Base-by-base conservation (phyloP, 2,329 filamentous ascomycete genomes). In the Triangularia setosa region DNA sequence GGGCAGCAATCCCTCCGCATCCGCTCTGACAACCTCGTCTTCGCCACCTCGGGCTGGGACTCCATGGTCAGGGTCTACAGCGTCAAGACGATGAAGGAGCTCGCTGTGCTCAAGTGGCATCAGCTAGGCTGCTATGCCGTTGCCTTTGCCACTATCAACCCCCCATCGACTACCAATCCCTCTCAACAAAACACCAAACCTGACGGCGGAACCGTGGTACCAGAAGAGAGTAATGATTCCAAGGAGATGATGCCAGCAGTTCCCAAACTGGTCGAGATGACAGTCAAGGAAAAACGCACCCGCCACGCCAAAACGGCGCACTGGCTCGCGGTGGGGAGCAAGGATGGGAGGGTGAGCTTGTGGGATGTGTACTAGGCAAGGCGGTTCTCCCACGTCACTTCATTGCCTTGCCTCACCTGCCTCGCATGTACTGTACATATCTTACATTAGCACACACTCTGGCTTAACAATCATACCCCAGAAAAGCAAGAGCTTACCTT, bases 21-120 rank as follows among this genome's bases (percentile, higher is more conserved):
- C 24, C 87, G 95, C 14, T 89, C 87, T 1, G 95, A 99, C 74
- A 90, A 88, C 2, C 89, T 86, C 68, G 83, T 99, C 3, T 90
- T 97, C 68, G 92, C 90, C 2, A 98, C 94, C 0, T 94, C 92
- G 0, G 95, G 95, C 3, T 99, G 95, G 95, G 95, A 99, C 75
- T 84, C 87, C 1, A 86, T 88, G 57, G 81, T 93, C 1, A 83
- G 95, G 8, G 87, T 98, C 1, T 99, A 98, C 75, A 90, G 90
- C 2, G 79, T 84, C 56, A 92, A 90, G 76, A 90, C 87, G 0
- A 83, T 98, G 81, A 91, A 89, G 72, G 93, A 98, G 76, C 77
- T 98, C 11, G 95, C 94, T 0, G 92, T 97, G 62, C 79, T 98
- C 68, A 96, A 96, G 76, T 98, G 94, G 94, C 95, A 98, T 76